Evolutionary conservation across 2,329 filamentous ascomycete genomes (phyloP).

Genomic region (Arthrobotrys conoides): DNA sequence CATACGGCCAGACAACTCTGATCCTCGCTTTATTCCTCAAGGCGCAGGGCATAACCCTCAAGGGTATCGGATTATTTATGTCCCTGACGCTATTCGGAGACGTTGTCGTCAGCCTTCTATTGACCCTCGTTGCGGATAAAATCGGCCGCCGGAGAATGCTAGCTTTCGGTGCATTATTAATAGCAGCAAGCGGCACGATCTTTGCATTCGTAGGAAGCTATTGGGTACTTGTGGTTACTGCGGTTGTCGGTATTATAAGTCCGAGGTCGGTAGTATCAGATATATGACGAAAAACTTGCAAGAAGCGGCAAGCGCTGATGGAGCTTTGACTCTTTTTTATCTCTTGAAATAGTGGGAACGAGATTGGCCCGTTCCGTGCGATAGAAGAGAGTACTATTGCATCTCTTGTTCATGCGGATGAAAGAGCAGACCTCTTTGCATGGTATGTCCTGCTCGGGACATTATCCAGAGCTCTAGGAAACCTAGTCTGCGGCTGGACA

Average conservation of each 20-base stretch:
- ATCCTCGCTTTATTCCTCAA: slow-evolving; percentile 74
- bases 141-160: slow-evolving; percentile 73
- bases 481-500: slow-evolving; percentile 74
- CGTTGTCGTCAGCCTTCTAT: slow-evolving; percentile 73
- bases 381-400: slow-evolving; percentile 75
- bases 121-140: slow-evolving; percentile 74
- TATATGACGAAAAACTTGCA: slow-evolving; percentile 13
- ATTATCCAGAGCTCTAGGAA: slow-evolving; percentile 75
- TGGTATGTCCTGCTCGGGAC: slow-evolving; percentile 75
- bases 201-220: slow-evolving; percentile 73
- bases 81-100: slow-evolving; percentile 76
- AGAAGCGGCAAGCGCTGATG: slow-evolving; percentile 30
- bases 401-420: slow-evolving; percentile 70
- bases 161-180: slow-evolving; percentile 71
- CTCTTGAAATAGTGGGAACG: slow-evolving; percentile 70
- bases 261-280: slow-evolving; percentile 67
- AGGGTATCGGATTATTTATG: slow-evolving; percentile 76
- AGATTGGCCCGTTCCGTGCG: slow-evolving; percentile 76
- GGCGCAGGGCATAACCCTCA: slow-evolving; percentile 70
- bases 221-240: slow-evolving; percentile 73
- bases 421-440: slow-evolving; percentile 73
- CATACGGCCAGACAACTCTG: slow-evolving; percentile 74
- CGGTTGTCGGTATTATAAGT: slow-evolving; percentile 75
- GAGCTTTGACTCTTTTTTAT: slow-evolving; percentile 24
- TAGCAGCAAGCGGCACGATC: slow-evolving; percentile 72